Evolutionary conservation across 257 asterid species (phyloP).

Genomic region (Cordia subcordata): DNA sequence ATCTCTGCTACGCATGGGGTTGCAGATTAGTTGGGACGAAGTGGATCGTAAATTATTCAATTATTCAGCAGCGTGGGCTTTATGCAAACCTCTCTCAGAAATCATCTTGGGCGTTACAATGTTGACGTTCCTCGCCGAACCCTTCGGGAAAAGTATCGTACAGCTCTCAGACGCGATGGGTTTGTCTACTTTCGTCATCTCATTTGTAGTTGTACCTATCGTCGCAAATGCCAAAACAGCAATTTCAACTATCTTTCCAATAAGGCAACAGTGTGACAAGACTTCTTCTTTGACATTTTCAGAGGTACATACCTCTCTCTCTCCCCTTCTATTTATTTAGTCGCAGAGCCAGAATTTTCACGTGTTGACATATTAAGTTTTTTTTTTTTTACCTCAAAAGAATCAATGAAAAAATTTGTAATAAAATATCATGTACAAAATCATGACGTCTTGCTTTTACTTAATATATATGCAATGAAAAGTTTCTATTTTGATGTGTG

Average conservation of each 20-base stretch:
- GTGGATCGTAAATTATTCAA: slow-evolving; percentile 27
- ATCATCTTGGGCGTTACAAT: slow-evolving; percentile 37
- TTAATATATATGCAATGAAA: no score
- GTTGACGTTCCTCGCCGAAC: slow-evolving; percentile 45
- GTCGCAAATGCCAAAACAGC: slow-evolving; percentile 49
- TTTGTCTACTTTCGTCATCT: slow-evolving; percentile 47
- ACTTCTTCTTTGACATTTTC: slow-evolving; percentile 67
- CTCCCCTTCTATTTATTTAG: no score
- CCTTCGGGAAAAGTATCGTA: slow-evolving; percentile 39
- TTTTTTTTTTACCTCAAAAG: no score
- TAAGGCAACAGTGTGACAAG: slow-evolving; percentile 39
- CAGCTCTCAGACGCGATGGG: slow-evolving; percentile 35
- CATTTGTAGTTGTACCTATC: slow-evolving; percentile 46
- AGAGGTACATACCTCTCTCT: slow-evolving; percentile 32
- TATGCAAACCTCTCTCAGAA: slow-evolving; percentile 27
- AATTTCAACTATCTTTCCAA: slow-evolving; percentile 43
- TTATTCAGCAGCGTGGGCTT: slow-evolving; percentile 16
- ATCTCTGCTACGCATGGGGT: neutral
- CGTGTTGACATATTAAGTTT: no score
- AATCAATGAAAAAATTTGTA: no score
- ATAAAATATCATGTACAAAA: no score
- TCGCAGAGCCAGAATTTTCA: no score
- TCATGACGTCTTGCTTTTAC: no score
- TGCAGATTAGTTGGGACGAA: slow-evolving; percentile 37
- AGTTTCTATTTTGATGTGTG: neutral